Evolutionary conservation across 2,329 filamentous ascomycete genomes (phyloP).

Genomic region (Mycosphaerella arachidis): DNA sequence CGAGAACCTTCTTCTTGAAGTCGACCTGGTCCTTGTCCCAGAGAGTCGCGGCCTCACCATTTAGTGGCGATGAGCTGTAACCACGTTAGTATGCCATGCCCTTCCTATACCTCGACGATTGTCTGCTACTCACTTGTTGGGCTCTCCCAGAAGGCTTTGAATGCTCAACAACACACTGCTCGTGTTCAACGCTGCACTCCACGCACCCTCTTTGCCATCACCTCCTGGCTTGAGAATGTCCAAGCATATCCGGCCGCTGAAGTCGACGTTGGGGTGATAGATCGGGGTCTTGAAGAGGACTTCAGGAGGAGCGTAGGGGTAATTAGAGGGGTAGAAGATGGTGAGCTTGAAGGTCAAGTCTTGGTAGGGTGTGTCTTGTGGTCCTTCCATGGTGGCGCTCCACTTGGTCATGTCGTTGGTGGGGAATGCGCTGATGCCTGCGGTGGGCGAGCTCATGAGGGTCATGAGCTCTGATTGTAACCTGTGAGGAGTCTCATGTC

Average conservation of each 20-base stretch:
- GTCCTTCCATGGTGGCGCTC: constrained; percentile 90
- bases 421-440: constrained; percentile 92
- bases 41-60: constrained; percentile 90
- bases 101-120: not conserved
- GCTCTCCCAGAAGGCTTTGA: constrained; percentile 92
- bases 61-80: constrained; percentile 79
- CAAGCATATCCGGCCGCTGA: constrained; percentile 91
- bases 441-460: constrained; percentile 91
- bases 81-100: constrained; percentile 10
- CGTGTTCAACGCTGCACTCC: constrained; percentile 96
- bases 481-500: constrained; percentile 44
- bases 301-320: constrained; percentile 84
- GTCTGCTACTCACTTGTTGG: constrained; percentile 78
- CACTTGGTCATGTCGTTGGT: constrained; percentile 87
- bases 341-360: constrained; percentile 85
- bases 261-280: constrained; percentile 98
- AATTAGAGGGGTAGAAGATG: constrained; percentile 85
- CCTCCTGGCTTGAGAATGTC: constrained; percentile 75
- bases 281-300: constrained; percentile 98
- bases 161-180: constrained; percentile 88
- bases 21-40: constrained; percentile 87
- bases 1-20: constrained; percentile 73
- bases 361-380: constrained; percentile 85
- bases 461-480: constrained; percentile 97
- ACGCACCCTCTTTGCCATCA: constrained; percentile 63